A percentile compares a stretch with the other conserved stretches of the same genome.
phyloP scores from a whole-genome alignment of 257 asterid genomes.

The Penstemon barbatus region DNA sequence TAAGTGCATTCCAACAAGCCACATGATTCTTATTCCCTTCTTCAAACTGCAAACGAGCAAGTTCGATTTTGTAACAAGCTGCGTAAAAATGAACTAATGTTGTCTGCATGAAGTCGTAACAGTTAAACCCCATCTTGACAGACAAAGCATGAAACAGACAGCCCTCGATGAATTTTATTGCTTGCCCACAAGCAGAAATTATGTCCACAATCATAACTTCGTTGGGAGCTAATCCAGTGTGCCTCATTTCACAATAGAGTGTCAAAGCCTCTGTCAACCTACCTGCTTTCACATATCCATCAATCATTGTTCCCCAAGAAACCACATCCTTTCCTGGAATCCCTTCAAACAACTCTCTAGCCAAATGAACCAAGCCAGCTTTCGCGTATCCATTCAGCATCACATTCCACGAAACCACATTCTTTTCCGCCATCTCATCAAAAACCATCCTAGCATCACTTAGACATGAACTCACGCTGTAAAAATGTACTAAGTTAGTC shows the following conservation, averaged over 20 bases:
- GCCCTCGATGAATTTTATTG: conserved; percentile 51
- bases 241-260: conserved; percentile 58
- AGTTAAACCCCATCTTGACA: conserved; percentile 50
- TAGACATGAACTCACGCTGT: conserved; percentile 43
- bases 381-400: conserved; percentile 88
- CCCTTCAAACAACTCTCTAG: conserved; percentile 57
- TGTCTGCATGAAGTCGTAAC: conserved; percentile 65
- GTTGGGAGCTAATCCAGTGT: conserved; percentile 55
- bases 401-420: conserved; percentile 82
- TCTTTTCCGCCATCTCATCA: conserved; percentile 53
- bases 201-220: conserved; percentile 85
- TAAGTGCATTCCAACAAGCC: conserved; percentile 83
- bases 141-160: conserved; percentile 67
- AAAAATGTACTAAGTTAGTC: conserved; percentile 73
- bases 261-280: conserved; percentile 60
- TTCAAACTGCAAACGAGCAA: conserved; percentile 68
- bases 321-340: conserved; percentile 67
- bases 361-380: conserved; percentile 54
- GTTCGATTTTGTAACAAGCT: conserved; percentile 49
- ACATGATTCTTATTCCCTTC: conserved; percentile 66
- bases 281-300: conserved; percentile 63
- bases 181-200: conserved; percentile 66
- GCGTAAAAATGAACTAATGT: conserved; percentile 77
- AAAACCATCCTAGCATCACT: conserved; percentile 54
- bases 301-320: conserved; percentile 90